phyloP scores from a whole-genome alignment of 345 rosid species.

The Heritiera fomes region DNA sequence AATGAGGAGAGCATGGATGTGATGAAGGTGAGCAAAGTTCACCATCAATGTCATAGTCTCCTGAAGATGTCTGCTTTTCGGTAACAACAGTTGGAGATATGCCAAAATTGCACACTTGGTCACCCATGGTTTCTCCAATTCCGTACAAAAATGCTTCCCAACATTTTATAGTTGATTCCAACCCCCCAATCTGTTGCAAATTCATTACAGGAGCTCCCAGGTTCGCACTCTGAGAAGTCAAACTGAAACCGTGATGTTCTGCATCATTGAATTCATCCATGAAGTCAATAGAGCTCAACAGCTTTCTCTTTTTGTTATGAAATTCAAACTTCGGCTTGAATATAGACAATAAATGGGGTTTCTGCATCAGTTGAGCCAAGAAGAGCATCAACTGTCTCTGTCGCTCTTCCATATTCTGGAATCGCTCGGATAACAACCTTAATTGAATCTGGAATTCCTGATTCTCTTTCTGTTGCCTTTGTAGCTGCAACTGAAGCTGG shows the following conservation, averaged over 20 bases:
- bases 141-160: constrained; percentile 38
- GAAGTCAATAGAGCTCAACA: constrained; percentile 25
- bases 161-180: constrained; percentile 43
- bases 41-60: constrained; percentile 32
- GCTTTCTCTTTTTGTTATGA: constrained; percentile 50
- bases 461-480: constrained; percentile 36
- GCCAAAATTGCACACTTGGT: constrained; percentile 29
- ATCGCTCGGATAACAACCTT: constrained; percentile 31
- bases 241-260: constrained; percentile 8
- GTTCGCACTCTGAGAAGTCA: constrained; percentile 16
- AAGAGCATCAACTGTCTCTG: constrained; percentile 39
- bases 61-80: constrained; percentile 29
- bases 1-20: constrained; percentile 31
- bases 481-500: constrained; percentile 45
- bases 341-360: constrained; percentile 37
- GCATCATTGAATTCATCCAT: neutral
- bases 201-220: constrained; percentile 15
- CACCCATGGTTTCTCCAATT: constrained; percentile 24
- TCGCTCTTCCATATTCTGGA: constrained; percentile 44
- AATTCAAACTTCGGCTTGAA: constrained; percentile 33
- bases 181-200: constrained; percentile 35
- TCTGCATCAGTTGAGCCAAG: constrained; percentile 34
- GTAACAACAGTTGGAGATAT: constrained; percentile 2
- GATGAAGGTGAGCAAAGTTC: constrained; percentile 40
- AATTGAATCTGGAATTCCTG: constrained; percentile 36